Evolutionary conservation across 106 monocot species (phyloP).

Genomic region (Dactylorhiza incarnata): DNA sequence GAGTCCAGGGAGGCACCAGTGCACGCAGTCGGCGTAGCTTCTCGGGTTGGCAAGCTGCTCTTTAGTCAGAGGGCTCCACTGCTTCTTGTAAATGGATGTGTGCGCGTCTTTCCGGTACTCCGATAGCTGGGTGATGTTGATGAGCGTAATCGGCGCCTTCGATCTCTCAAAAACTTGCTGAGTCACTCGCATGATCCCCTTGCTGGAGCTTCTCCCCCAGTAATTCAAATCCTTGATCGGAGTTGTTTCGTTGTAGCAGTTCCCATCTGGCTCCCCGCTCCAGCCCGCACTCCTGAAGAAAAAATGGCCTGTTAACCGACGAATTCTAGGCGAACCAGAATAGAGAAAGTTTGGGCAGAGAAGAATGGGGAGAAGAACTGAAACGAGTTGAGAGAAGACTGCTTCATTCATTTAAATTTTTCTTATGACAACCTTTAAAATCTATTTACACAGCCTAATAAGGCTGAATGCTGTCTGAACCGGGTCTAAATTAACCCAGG

Average conservation of each 20-base stretch:
- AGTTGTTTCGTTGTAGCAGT: constrained; percentile 67
- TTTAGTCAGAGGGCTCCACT: constrained; percentile 54
- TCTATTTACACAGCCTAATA: too few species aligned
- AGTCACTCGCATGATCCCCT: constrained; percentile 53
- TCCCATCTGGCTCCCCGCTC: constrained; percentile 54
- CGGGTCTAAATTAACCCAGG: too few species aligned
- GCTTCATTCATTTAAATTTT: too few species aligned
- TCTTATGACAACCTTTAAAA: too few species aligned
- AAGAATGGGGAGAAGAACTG: too few species aligned
- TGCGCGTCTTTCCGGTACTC: constrained; percentile 84
- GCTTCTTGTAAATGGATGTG: constrained; percentile 71
- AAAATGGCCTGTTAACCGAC: neutral
- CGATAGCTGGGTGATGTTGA: constrained; percentile 71
- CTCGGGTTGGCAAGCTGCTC: constrained; percentile 54
- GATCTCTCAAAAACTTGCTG: constrained; percentile 32
- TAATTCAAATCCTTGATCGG: constrained; percentile 44
- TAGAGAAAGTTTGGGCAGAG: too few species aligned
- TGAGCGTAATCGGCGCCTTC: constrained; percentile 31
- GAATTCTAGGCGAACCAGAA: neutral
- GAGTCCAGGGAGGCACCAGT: constrained; percentile 78
- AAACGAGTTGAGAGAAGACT: too few species aligned
- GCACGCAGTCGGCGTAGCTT: constrained; percentile 64
- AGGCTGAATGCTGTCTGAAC: too few species aligned
- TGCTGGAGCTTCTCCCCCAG: constrained; percentile 55
- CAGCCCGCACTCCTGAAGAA: constrained; percentile 45